Evolutionary conservation across 495 filamentous ascomycete genomes (phyloP).

Genomic region (Penicillium bialowiezense): DNA sequence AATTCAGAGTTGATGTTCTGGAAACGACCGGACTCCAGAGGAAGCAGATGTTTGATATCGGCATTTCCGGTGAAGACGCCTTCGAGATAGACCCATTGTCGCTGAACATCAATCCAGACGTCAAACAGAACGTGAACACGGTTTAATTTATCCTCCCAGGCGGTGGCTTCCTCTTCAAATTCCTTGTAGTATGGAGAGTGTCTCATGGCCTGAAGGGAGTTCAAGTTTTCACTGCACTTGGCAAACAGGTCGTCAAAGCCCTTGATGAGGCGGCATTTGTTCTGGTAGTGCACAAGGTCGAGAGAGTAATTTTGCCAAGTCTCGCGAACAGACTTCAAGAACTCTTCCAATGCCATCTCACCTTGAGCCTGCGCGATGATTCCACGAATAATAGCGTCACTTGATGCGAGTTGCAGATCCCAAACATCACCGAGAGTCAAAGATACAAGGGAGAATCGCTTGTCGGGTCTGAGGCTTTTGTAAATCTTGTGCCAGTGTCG

Average conservation of each 20-base stretch:
- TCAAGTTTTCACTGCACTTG: conserved; percentile 96
- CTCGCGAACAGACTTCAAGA: conserved; percentile 93
- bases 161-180: conserved; percentile 93
- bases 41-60: conserved; percentile 97
- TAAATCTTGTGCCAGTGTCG: conserved; percentile 97
- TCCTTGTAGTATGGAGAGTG: conserved; percentile 99
- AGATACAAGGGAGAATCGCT: conserved; percentile 86
- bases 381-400: conserved; percentile 80
- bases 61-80: conserved; percentile 98
- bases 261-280: conserved; percentile 93
- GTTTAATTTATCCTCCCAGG: conserved; percentile 98
- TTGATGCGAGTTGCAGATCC: conserved; percentile 87
- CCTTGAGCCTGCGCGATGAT: conserved; percentile 95
- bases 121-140: conserved; percentile 96
- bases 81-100: conserved; percentile 99
- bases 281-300: conserved; percentile 95
- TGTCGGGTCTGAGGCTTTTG: conserved; percentile 85
- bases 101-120: conserved; percentile 99
- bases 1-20: conserved; percentile 99
- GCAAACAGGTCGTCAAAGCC: conserved; percentile 98
- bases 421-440: conserved; percentile 96
- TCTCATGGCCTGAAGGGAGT: conserved; percentile 96
- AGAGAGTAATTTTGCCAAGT: conserved; percentile 93
- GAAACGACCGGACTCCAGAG: conserved; percentile 92
- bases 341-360: conserved; percentile 98